phyloP scores from a whole-genome alignment of 305 asterid species.

The Fraxinus floribunda region DNA sequence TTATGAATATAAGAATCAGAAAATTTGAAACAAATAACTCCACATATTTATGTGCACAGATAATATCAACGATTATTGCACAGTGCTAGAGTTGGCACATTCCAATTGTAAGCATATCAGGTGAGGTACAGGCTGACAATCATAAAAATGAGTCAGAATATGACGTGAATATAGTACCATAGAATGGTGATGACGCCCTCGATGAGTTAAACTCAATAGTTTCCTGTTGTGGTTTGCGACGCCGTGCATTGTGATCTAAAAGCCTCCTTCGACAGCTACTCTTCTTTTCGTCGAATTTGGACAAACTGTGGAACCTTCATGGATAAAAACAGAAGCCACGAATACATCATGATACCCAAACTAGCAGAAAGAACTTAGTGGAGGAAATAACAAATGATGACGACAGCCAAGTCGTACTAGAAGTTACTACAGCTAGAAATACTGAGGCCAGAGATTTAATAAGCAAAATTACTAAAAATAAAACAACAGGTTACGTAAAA shows the following conservation, averaged over 20 bases:
- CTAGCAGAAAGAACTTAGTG: not conserved
- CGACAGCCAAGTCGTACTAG: not conserved
- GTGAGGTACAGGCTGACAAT: not conserved
- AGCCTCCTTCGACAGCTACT: constrained; percentile 89
- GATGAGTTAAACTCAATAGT: constrained; percentile 53
- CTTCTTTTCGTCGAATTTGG: constrained; percentile 81
- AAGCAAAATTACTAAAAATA: not conserved
- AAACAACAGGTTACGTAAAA: not conserved
- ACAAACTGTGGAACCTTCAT: constrained; percentile 76
- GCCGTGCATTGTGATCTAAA: constrained; percentile 86
- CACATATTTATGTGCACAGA: not conserved
- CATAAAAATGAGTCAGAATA: not conserved
- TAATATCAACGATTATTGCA: constrained; percentile 7
- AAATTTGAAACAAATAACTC: not conserved
- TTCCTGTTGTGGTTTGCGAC: constrained; percentile 80
- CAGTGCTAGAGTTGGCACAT: not conserved
- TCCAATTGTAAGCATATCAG: not conserved
- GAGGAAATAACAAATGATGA: not conserved
- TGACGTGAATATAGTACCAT: constrained; percentile 43
- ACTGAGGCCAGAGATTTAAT: not conserved
- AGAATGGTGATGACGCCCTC: constrained; percentile 49
- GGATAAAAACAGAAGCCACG: constrained; percentile 2
- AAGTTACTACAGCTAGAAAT: not conserved
- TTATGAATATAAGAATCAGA: not conserved
- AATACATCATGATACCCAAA: constrained; percentile 5